Evolutionary conservation across 2,329 filamentous ascomycete species (phyloP), one percentile per base, ranked within the genome.

Genomic region (Didymella glomerata): DNA sequence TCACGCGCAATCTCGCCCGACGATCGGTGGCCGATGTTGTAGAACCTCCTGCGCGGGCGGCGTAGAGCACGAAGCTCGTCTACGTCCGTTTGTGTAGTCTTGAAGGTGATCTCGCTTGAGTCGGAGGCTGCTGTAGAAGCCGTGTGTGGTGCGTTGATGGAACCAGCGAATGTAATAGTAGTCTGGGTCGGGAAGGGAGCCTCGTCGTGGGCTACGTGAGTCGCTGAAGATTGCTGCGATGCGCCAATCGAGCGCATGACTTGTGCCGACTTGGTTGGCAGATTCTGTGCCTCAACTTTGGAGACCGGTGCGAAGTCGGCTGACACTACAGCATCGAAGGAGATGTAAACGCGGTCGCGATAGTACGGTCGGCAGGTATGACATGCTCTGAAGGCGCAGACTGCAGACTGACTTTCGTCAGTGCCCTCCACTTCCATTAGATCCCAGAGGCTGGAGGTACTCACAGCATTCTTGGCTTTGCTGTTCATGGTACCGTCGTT

Each of bases 361-460:
- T 79, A 81, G 62, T 80, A 81, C 2, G 81, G 81, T 28, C 83
- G 79, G 63, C 83, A 85, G n/a, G 67, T 71, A 30, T 81, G 80
- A 60, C 83, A 85, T 49, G 79, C 78, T 48, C 77, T 76, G 64
- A 79, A 79, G n/a, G 63, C 70, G 68, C 83, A 85, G 22, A 44
- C 34, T 24, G 45, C 48, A 13, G 53, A 16, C 51, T 60, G 44
- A 10, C 4, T 10, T 1, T 27, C 2, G 25, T 52, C 32, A 52
- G 44, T 25, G 36, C 2, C n/a, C 13, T 3, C 11, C 10, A 25
- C 22, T 9, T 2, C 14, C 11, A 32, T 27, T 11, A 14, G 3
- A 3, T 7, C 30, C 40, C 30, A 10, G 22, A 34, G n/a, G 8
- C 8, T 22, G 9, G 40, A 20, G 10, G 13, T 18, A 63, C 66